Evolutionary conservation across 352 stramenopile species (phyloP), one percentile per base, ranked within the genome.

Genomic region (Pythium plurisporium): DNA sequence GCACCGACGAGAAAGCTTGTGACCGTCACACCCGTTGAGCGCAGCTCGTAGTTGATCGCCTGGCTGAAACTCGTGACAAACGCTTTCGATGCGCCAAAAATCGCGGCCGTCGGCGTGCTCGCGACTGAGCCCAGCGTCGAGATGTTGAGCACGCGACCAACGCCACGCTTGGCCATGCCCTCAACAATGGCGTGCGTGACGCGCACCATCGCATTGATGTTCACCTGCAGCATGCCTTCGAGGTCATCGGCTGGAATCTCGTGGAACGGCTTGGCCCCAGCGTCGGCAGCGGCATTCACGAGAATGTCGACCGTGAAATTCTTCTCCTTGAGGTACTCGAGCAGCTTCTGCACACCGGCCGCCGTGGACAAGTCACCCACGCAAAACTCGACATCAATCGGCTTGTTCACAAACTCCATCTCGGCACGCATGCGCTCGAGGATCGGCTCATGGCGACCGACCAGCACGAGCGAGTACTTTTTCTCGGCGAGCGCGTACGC

Each of bases 61-160:
- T 89, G 76, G 50, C 73, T 91, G 48, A 95, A 91, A 31, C 55
- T 84, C 8, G 75, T 74, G 30, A 94, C 50, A 49, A 87, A 90
- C 0, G 79, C 69, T 66, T 95, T 96, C 40, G 82, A 76, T n/a
- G 72, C 79, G 38, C 72, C 70, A 59, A 95, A 95, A n/a, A 94
- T 51, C 19, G 76, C 79, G n/a, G 75, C 79, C 11, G 64, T 76
- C 26, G 85, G 82, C 37, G 89, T 72, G 1, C 78, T 67, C 47
- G 85, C 62, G 4, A 72, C 54, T 3, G 64, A 74, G 0, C 71
- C 70, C 8, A 91, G 64, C 22, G 82, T 91, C 31, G 79, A 82
- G 22, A 96, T 79, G 62, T 95, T 95, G 38, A 96, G 62, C 26
- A 96, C 72, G 42, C 83, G 72, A n/a, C 83, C 86, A 7, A 72